phyloP scores from a whole-genome alignment of 306 rosid genomes.

The Ziziphus jujuba region DNA sequence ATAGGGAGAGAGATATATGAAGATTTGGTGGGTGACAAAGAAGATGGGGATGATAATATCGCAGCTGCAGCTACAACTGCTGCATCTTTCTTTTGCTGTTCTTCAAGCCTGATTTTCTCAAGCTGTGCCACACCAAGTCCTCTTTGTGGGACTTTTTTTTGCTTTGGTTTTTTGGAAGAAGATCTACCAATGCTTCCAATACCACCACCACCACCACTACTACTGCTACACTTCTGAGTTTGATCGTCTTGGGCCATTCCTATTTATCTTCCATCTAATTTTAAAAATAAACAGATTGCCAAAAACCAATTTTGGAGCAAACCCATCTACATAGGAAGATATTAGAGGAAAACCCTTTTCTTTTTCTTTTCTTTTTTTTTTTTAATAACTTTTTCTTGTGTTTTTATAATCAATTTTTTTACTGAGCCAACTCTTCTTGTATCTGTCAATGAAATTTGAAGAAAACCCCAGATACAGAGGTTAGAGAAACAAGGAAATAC shows the following conservation, averaged over 20 bases:
- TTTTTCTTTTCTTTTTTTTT: neutral
- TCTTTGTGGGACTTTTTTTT: constrained; percentile 79
- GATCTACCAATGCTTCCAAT: constrained; percentile 32
- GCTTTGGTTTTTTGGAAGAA: constrained; percentile 54
- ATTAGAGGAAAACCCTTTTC: neutral
- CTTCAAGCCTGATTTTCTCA: constrained; percentile 74
- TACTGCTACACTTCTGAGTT: constrained; percentile 30
- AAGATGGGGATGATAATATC: constrained; percentile 30
- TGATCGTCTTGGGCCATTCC: constrained; percentile 59
- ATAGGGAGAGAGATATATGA: constrained; percentile 34
- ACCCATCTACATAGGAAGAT: constrained; percentile 7
- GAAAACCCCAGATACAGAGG: constrained; percentile 25
- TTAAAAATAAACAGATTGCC: constrained; percentile 3
- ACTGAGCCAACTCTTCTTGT: neutral
- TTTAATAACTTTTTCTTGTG: neutral
- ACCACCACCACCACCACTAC: constrained; percentile 25
- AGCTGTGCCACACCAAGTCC: constrained; percentile 95
- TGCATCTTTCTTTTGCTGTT: constrained; percentile 49
- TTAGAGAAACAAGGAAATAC: constrained; percentile 18
- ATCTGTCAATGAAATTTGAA: constrained; percentile 14
- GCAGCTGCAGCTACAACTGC: constrained; percentile 13
- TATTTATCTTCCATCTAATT: constrained; percentile 40
- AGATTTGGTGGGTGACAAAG: constrained; percentile 41
- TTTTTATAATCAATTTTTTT: too few relatives aligned
- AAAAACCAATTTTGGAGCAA: neutral